Base-by-base conservation (phyloP, 495 filamentous ascomycete species). In the Polyplosphaeria fusca region DNA sequence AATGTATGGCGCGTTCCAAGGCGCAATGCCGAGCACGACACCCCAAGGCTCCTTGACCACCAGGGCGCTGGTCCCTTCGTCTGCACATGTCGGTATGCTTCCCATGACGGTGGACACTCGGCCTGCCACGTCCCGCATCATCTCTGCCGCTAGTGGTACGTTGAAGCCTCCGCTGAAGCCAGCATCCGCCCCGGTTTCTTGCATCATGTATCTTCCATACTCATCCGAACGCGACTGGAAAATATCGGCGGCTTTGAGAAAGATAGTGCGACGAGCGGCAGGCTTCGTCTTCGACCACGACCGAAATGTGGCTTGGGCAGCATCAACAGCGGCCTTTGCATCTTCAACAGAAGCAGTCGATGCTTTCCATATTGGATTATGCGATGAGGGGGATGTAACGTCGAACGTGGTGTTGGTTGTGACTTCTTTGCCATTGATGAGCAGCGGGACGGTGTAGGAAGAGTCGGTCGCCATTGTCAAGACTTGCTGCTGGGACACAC, bases 41-140 rank as follows among this genome's bases (percentile, higher is more conserved):
- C 90, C 90, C 61, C 82, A 89, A 3, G 90, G 90, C 68, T 94
- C 86, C 63, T 85, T 87, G 44, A 82, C 71, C n/a, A 95, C 72
- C 64, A 95, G 75, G 0, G 86, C 85, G n/a, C 77, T 75, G 35
- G 74, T 74, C 5, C 78, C 79, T n/a, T 80, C 72, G 19, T 82
- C 68, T 2, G 68, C 62, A 5, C 79, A 72, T 9, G 74, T 73
- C 0, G 88, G 86, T 25, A 90, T 77, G 11, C 68, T 69, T 4
- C 61, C 2, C 89, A 79, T 72, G 9, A 93, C 71, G 3, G 72
- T 71, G 5, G 71, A 68, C 20, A 90, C 77, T 38, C 87, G 72
- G 1, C 83, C 86, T 2, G 88, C 88, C 5, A 90, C 79, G 67
- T 93, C 88, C 60, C 79, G 77, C 52, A 87, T 64, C 44, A 86